phyloP scores from a whole-genome alignment of 768 basidiomycete genomes.

The Myochromella boudieri region DNA sequence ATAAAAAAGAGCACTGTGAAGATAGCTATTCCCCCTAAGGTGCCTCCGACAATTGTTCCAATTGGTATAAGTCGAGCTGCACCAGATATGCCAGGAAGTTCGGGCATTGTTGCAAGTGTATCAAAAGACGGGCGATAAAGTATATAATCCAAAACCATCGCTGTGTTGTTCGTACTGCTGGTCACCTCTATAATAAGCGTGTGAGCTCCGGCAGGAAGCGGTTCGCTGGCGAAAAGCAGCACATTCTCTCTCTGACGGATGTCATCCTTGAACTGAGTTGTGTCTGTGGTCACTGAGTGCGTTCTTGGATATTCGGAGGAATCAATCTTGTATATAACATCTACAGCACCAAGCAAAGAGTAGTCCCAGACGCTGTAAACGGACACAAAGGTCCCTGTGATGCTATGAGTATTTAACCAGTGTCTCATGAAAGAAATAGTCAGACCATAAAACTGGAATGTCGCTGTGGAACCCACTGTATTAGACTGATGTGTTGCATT shows the following conservation, averaged over 20 bases:
- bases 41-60: too few species aligned
- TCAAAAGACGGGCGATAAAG: conserved; percentile 23
- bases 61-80: too few species aligned
- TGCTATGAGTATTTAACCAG: too few species aligned
- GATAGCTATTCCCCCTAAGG: too few species aligned
- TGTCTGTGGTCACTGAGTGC: conserved; percentile 19
- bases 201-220: conserved; percentile 22
- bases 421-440: not conserved
- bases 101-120: conserved; percentile 6
- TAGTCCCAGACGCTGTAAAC: conserved; percentile 26
- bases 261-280: conserved; percentile 18
- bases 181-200: conserved; percentile 23
- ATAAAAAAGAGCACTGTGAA: too few species aligned
- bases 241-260: conserved; percentile 23
- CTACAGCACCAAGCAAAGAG: conserved; percentile 20
- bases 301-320: conserved; percentile 13
- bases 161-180: conserved; percentile 19
- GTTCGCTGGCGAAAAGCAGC: conserved; percentile 18
- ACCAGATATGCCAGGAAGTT: too few species aligned
- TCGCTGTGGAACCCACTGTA: conserved; percentile 19
- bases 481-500: conserved; percentile 25
- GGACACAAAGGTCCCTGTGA: conserved; percentile 21
- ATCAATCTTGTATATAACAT: conserved; percentile 24
- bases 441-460: conserved; percentile 29
- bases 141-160: conserved; percentile 27